Evolutionary conservation across 2,329 filamentous ascomycete species (phyloP), one percentile per base, ranked within the genome.

Genomic region (Penicillium sp.): DNA sequence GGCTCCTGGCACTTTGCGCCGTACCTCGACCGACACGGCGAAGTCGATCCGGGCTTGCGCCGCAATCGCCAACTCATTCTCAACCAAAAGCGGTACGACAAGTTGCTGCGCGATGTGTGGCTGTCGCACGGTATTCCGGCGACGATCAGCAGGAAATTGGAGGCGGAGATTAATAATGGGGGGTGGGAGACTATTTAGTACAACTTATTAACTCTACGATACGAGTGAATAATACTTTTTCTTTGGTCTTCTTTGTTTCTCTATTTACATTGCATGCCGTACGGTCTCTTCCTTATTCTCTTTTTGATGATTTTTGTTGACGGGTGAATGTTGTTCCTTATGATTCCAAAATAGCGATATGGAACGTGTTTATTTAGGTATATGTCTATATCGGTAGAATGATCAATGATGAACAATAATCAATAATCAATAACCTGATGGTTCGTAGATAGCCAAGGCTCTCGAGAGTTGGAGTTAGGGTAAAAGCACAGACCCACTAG

Each of bases 131-230:
- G 89, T 4, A 85, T 99, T 26, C 92, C 92, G 35, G 95, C 89
- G 63, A 86, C 91, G 47, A 96, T 99, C 69, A 90, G 89, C 62
- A 82, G 94, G 63, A 93, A 91, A 73, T 74, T 99, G 63, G 94
- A 99, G 77, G 88, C 90, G 14, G 94, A 99, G 71, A 91, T 97
- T 46, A 99, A 99, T 69, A 97, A 91, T 65, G 94, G 94, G 0
- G 94, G 94, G 0, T 99, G 94, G 94, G 94, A 99, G 77, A 97
- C 71, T 56, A 71, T 76, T 20, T 76, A 65, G 67, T 45, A n/a
- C 24, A 11, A 11, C 30, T 51, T 40, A 16, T 40, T 12, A n/a
- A 43, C 43, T 21, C 30, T 24, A 33, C 20, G 28, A 23, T n/a
- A n/a, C n/a, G n/a, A n/a, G n/a, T n/a, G n/a, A n/a, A n/a, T n/a